These are phyloP conservation scores for Teratosphaeriaceae sp. DNA, from an alignment of 2,329 filamentous ascomycete species.

Conservation along the genomic window DNA sequence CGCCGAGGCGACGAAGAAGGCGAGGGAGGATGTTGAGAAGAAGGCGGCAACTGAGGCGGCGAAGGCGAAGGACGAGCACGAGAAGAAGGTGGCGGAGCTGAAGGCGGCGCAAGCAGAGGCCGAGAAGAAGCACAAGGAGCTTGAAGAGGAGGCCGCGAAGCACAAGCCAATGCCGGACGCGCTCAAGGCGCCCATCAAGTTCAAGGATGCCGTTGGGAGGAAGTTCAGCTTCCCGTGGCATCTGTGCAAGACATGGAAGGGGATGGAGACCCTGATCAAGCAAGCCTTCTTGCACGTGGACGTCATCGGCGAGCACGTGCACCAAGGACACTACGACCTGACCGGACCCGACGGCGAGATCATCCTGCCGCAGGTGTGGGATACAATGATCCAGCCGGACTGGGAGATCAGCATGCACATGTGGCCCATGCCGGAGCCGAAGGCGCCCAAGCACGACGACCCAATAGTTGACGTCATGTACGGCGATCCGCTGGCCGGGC, in stretches of 20 bases:
- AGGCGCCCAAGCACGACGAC: constrained; percentile 16
- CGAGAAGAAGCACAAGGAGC: constrained; percentile 42
- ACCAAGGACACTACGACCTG: constrained; percentile 42
- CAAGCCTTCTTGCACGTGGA: constrained; percentile 45
- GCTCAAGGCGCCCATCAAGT: constrained; percentile 69
- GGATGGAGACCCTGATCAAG: constrained; percentile 44
- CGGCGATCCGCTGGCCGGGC: constrained; percentile 10
- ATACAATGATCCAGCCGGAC: constrained; percentile 41
- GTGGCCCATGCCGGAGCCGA: constrained; percentile 39
- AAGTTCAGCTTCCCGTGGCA: constrained; percentile 92
- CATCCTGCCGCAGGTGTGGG: constrained; percentile 44
- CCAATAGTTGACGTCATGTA: constrained; percentile 11
- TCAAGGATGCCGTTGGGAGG: constrained; percentile 84
- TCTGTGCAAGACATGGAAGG: constrained; percentile 61
- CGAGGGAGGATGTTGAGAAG: constrained; percentile 38
- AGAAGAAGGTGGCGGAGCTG: constrained; percentile 50
- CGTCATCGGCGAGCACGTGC: constrained; percentile 39
- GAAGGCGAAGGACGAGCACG: constrained; percentile 37
- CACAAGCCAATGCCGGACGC: constrained; percentile 45
- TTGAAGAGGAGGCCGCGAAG: constrained; percentile 42
- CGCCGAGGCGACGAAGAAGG: constrained; percentile 36
- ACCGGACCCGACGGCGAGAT: constrained; percentile 43
- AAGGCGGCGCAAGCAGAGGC: constrained; percentile 45
- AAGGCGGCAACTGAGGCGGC: constrained; percentile 25
- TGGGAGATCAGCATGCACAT: constrained; percentile 45